Evolutionary conservation across 768 basidiomycete species (phyloP).

Genomic region (Infundibulicybe gibba): DNA sequence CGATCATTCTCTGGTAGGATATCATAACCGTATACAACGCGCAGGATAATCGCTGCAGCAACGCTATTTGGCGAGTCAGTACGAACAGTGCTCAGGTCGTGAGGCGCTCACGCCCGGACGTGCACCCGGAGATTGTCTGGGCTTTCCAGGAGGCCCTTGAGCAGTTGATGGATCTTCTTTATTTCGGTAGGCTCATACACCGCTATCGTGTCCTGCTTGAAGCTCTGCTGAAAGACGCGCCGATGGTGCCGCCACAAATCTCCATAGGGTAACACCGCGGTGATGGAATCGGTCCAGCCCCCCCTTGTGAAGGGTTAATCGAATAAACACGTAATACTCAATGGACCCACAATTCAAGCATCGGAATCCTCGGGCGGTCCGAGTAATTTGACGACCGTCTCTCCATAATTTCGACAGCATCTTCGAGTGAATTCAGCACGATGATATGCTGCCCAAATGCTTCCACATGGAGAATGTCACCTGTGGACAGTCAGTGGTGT

Average conservation of each 20-base stretch:
- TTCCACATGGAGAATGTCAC: conserved; percentile 5
- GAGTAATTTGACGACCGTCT: conserved; percentile 23
- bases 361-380: conserved; percentile 8
- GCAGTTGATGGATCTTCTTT: neutral
- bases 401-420: conserved; percentile 21
- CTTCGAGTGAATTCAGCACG: conserved; percentile 9
- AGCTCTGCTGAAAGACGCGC: neutral
- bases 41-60: conserved; percentile 28
- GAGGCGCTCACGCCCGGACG: neutral
- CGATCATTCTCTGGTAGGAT: conserved; percentile 15
- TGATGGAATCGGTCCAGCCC: neutral
- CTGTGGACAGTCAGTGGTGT: neutral
- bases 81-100: neutral
- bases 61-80: neutral
- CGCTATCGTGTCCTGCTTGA: neutral
- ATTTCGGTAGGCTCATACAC: neutral
- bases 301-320: neutral
- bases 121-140: neutral
- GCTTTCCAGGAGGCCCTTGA: neutral
- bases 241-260: neutral
- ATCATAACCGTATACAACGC: conserved; percentile 47
- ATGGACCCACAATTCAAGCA: conserved; percentile 13
- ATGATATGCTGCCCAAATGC: conserved; percentile 19
- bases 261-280: neutral
- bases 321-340: neutral